phyloP scores from a whole-genome alignment of 441 rosid genomes.

The Erysimum cheiri region DNA sequence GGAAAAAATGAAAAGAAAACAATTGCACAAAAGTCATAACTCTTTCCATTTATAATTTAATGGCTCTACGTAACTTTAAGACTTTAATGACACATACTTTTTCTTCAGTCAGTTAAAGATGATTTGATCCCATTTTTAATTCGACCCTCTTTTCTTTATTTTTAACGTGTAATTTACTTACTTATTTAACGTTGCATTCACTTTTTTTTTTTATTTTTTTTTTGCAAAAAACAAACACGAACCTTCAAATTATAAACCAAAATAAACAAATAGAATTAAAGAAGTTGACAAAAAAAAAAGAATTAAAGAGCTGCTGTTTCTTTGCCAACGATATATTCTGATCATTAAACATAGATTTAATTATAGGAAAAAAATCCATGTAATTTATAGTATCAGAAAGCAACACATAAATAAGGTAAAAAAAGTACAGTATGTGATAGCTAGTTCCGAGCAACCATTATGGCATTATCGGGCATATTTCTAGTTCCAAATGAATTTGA shows the following conservation, averaged over 20 bases:
- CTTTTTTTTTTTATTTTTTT: background rate
- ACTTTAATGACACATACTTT: background rate
- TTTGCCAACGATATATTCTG: background rate
- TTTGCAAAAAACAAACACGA: background rate
- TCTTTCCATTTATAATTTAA: slow-evolving; percentile 1
- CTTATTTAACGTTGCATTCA: background rate
- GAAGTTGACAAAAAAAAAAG: too few species aligned
- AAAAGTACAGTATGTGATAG: too few species aligned
- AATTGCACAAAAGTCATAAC: background rate
- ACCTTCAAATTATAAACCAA: background rate
- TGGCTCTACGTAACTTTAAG: slow-evolving; percentile 3
- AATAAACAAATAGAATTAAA: background rate
- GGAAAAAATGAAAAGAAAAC: too few species aligned
- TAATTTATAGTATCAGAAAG: too few species aligned
- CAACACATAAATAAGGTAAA: too few species aligned
- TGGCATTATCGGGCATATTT: background rate
- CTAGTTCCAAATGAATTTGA: background rate
- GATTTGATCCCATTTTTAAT: background rate
- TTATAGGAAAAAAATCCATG: too few species aligned
- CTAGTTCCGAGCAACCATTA: background rate
- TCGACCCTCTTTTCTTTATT: background rate
- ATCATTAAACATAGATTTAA: background rate
- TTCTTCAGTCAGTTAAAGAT: background rate
- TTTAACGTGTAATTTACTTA: background rate
- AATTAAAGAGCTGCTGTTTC: background rate